Evolutionary conservation across 2,329 filamentous ascomycete species (phyloP).

Genomic region (Fusarium sambucinum): DNA sequence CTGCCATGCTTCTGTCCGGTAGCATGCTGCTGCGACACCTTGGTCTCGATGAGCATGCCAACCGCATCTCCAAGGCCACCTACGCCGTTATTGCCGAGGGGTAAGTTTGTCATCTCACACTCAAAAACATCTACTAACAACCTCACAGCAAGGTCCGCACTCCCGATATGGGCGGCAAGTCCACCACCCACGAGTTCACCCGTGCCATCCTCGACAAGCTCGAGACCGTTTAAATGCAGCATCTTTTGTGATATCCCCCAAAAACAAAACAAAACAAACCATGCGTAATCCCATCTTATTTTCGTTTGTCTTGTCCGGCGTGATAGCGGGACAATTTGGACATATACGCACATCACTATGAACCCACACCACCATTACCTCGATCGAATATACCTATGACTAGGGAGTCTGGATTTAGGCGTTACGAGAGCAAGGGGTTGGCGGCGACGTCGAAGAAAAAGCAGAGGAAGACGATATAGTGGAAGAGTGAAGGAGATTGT

Average conservation of each 20-base stretch:
- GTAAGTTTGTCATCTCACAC: constrained; percentile 64
- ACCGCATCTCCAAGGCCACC: constrained; percentile 92
- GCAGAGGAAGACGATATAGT: constrained; percentile 23
- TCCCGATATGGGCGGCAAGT: constrained; percentile 93
- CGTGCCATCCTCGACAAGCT: constrained; percentile 94
- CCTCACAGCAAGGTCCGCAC: constrained; percentile 81
- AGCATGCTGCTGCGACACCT: constrained; percentile 98
- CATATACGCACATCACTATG: constrained; percentile 14
- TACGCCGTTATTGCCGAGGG: constrained; percentile 87
- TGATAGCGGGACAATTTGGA: constrained; percentile 19
- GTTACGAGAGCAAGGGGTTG: constrained; percentile 31
- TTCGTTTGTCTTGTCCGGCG: constrained; percentile 29
- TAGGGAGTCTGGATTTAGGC: constrained; percentile 38
- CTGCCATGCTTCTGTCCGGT: constrained; percentile 91
- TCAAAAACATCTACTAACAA: constrained; percentile 54
- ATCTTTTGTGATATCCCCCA: constrained; percentile 44
- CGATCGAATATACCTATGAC: constrained; percentile 42
- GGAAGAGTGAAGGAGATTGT: constrained; percentile 38
- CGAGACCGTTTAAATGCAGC: constrained; percentile 74
- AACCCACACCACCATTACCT: constrained; percentile 30
- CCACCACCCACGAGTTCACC: constrained; percentile 95
- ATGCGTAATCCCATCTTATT: constrained; percentile 30
- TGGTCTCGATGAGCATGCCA: constrained; percentile 96
- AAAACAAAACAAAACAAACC: constrained; percentile 33
- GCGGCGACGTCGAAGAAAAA: constrained; percentile 26